Base-by-base conservation (phyloP, 257 asterid genomes). In the Przewalskia tangutica region DNA sequence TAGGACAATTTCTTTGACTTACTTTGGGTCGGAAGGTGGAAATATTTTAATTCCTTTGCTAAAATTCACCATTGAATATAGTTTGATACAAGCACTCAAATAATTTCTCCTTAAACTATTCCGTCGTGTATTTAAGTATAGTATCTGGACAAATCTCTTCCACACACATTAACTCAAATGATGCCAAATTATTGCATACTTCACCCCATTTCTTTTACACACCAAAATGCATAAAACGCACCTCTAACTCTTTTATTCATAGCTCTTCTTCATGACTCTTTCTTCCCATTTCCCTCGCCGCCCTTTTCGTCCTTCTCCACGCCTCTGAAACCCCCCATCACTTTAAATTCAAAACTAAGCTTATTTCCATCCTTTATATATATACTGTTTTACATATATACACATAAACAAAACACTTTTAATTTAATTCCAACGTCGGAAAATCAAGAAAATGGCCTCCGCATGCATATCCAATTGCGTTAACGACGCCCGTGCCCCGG, bases 391-490 rank as follows among this genome's bases (percentile, higher is more conserved):
- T n/a, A n/a, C n/a, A n/a, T 44, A 44, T 55, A 55, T 32, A 68
- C 5, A 42, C 8, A n/a, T 38, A 38, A 68, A 46, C 34, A 68
- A 40, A 11, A 59, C 7, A 17, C 18, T 7, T 23, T 6, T 38
- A 38, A 13, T 12, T 18, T 40, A 32, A 23, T 20, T 4, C 83
- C 56, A 6, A 34, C 60, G 50, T 63, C 13, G 32, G 2, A 17
- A 62, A 66, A 54, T 17, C 32, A 51, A 53, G 42, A 20, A 38
- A 65, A 88, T 88, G 91, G 73, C 88, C 20, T 86, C 91, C 8
- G 40, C 82, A 10, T 94, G 97, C 91, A 89, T 88, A 82, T 80
- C 96, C 5, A 89, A 81, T 70, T 89, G 94, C 50, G 88, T 85
- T 16, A 81, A 85, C 1, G 95, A 94, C 38, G 81, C 91, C 6